A percentile compares a stretch with the other conserved stretches of the same genome.
phyloP scores from a whole-genome alignment of 768 basidiomycete genomes.

The Panellus pusillus region DNA sequence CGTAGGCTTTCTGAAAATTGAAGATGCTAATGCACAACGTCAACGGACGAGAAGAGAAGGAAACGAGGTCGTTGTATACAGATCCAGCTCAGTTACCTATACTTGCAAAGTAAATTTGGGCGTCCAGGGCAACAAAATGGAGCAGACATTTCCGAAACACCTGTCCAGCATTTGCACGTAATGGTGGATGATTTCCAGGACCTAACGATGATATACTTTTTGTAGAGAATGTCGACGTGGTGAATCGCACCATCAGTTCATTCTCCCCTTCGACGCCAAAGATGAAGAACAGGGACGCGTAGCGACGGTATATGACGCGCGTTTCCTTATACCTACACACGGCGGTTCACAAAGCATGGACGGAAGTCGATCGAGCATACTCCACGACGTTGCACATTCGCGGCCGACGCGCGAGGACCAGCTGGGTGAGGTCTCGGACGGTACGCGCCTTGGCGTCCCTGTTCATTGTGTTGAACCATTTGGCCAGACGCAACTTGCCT shows the following conservation, averaged over 20 bases:
- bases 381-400: conserved; percentile 96
- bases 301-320: conserved; percentile 92
- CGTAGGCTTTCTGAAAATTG: conserved; percentile 96
- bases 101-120: conserved; percentile 47
- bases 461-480: conserved; percentile 91
- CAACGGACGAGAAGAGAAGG: neutral
- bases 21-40: conserved; percentile 66
- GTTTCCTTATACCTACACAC: conserved; percentile 13
- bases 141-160: conserved; percentile 74
- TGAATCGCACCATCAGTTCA: conserved; percentile 68
- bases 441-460: conserved; percentile 85
- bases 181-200: conserved; percentile 86
- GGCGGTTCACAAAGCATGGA: too few relatives aligned
- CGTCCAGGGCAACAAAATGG: conserved; percentile 31
- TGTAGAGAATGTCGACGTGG: too few relatives aligned
- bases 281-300: conserved; percentile 95
- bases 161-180: conserved; percentile 89
- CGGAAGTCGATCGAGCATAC: neutral
- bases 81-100: conserved; percentile 88
- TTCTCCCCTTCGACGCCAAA: conserved; percentile 89
- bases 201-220: too few relatives aligned
- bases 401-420: conserved; percentile 83
- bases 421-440: conserved; percentile 92
- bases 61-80: conserved; percentile 44
- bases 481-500: conserved; percentile 84